A percentile compares a stretch with the other conserved stretches of the same genome.
Conservation (phyloP, 2,329 filamentous ascomycete species). For the Pseudonectria buxi region DNA sequence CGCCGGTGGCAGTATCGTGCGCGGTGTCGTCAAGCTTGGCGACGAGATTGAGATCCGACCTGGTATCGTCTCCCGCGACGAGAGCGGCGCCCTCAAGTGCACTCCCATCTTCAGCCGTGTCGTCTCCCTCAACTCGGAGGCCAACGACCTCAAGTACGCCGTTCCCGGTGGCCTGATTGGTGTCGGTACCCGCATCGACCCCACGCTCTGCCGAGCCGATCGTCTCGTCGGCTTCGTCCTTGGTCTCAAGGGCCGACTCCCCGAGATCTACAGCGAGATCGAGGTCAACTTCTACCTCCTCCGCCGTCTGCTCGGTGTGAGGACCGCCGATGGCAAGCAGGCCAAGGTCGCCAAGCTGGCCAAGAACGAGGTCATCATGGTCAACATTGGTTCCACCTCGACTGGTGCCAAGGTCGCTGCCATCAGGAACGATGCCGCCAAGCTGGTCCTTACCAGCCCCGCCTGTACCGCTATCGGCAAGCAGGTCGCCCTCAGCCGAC, state of each 20-base stretch:
- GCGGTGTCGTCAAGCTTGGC: slow-evolving; percentile 91
- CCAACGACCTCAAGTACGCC: slow-evolving; percentile 97
- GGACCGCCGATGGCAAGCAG: slow-evolving; percentile 97
- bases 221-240: slow-evolving; percentile 97
- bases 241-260: slow-evolving; percentile 85
- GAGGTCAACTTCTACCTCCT: slow-evolving; percentile 99
- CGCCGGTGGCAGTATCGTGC: slow-evolving; percentile 92
- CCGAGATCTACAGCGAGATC: slow-evolving; percentile 95
- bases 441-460: slow-evolving; percentile 84
- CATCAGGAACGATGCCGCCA: slow-evolving; percentile 96
- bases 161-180: slow-evolving; percentile 96
- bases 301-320: slow-evolving; percentile 87
- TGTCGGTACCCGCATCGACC: slow-evolving; percentile 96
- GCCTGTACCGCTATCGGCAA: slow-evolving; percentile 96
- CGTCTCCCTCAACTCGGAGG: slow-evolving; percentile 91
- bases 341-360: slow-evolving; percentile 97
- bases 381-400: slow-evolving; percentile 97
- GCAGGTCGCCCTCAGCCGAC: slow-evolving; percentile 91
- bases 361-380: slow-evolving; percentile 99
- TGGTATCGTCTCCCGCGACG: slow-evolving; percentile 95
- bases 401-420: slow-evolving; percentile 96
- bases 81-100: slow-evolving; percentile 89
- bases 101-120: slow-evolving; percentile 95
- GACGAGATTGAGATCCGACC: slow-evolving; percentile 98
- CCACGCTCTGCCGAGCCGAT: slow-evolving; percentile 96